Base-by-base conservation (phyloP, 1,284 basidiomycete genomes). In the Sporisorium graminicola region DNA sequence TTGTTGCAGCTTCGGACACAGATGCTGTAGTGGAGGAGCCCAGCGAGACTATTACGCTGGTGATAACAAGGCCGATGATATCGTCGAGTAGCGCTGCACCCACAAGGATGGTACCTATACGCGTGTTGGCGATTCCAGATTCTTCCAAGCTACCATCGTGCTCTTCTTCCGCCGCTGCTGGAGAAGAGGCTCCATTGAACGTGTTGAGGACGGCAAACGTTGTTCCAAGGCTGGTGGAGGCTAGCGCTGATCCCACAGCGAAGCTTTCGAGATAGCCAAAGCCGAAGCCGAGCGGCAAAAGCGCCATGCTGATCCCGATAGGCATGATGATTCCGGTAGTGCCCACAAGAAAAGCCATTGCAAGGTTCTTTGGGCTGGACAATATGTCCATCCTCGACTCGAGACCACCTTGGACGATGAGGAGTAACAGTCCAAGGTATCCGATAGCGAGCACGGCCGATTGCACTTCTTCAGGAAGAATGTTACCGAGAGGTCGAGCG, bases 51-150 rank as follows among this genome's bases (percentile, higher is more conserved):
- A 90, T 85, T 26, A 90, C 86, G 26, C 88, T 86, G 10, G 87
- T 86, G 33, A 90, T 86, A 47, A 90, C 87, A 22, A 90, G 87
- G 0, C 88, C 89, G 24, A 89, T 81, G 10, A 90, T 87, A 77
- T 90, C 89, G 80, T 90, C 89, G 55, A 89, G 86, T 20, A 90
- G 85, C 0, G 90, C 89, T 0, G 89, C 89, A 37, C 87, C 87
- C 22, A 89, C 86, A 16, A 90, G 84, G 2, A 89, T 86, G 0
- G 88, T 88, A 4, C 89, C 89, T 1, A 90, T 85, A 24, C 87
- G 83, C 0, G 89, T 89, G 31, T 87, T 83, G 1, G 86, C 86
- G 13, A 90, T 81, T 13, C 86, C 84, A 18, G 83, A 29, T 2
- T 24, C 16, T 16, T 44, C 26, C 20, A 33, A 8, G 7, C 29